These are phyloP conservation scores for Babesia gibsoni DNA, from an alignment of 169 alveolate species.

Conservation along the genomic window DNA sequence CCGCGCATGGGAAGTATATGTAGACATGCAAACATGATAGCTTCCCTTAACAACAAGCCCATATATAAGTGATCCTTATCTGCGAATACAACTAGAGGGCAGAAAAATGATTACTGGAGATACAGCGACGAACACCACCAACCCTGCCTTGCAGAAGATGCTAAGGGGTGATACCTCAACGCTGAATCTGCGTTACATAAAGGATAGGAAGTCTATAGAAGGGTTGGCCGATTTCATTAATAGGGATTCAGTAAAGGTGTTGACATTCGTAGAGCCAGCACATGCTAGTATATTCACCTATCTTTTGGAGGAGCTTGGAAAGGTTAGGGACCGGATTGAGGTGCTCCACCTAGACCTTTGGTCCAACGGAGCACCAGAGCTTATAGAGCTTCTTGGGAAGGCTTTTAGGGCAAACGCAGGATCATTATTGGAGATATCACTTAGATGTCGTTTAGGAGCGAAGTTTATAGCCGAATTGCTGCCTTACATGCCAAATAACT, in stretches of 20 bases:
- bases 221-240: conserved; percentile 22
- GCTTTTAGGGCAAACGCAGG: conserved; percentile 27
- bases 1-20: too few relatives aligned
- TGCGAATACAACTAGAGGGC: too few relatives aligned
- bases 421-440: conserved; percentile 24
- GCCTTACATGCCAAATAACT: conserved; percentile 15
- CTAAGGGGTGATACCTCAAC: not conserved
- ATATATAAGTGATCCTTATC: too few relatives aligned
- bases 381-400: conserved; percentile 4
- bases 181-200: conserved; percentile 25
- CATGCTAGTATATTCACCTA: conserved; percentile 16
- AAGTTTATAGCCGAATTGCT: conserved; percentile 24
- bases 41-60: too few relatives aligned
- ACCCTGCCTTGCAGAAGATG: conserved; percentile 27
- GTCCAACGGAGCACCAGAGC: conserved; percentile 22
- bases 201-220: conserved; percentile 10
- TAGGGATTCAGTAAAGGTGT: not conserved
- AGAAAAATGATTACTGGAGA: too few relatives aligned
- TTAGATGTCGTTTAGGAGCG: conserved; percentile 33
- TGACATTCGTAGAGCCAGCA: conserved; percentile 11
- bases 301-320: conserved; percentile 17
- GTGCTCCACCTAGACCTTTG: conserved; percentile 45
- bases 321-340: conserved; percentile 4
- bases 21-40: too few relatives aligned
- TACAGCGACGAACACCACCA: not conserved